Evolutionary conservation across 2,329 filamentous ascomycete genomes (phyloP).

Genomic region (Exophiala alcalophila): DNA sequence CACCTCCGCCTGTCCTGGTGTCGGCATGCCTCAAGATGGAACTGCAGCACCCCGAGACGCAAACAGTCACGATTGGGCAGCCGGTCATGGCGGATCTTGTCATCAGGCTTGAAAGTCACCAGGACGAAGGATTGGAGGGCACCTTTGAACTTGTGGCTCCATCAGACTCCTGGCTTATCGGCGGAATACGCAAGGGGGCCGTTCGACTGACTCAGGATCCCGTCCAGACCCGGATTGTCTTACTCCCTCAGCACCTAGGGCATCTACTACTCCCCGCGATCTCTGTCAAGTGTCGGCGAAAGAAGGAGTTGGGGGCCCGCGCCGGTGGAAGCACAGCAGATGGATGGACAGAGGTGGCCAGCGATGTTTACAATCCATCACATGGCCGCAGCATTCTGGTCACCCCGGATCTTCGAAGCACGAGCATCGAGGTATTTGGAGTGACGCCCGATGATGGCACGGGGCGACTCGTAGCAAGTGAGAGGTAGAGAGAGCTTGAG

Average conservation of each 20-base stretch:
- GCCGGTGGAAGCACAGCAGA: slow-evolving; percentile 28
- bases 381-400: slow-evolving; percentile 74
- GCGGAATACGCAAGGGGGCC: slow-evolving; percentile 68
- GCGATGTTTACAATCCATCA: slow-evolving; percentile 78
- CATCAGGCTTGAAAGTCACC: slow-evolving; percentile 35
- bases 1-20: slow-evolving; percentile 76
- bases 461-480: slow-evolving; percentile 17
- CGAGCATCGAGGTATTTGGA: slow-evolving; percentile 63
- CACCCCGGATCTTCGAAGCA: slow-evolving; percentile 65
- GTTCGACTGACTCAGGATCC: slow-evolving; percentile 38
- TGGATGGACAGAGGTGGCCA: slow-evolving; percentile 48
- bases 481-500: too few species aligned
- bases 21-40: slow-evolving; percentile 62
- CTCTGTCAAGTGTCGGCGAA: slow-evolving; percentile 60
- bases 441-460: slow-evolving; percentile 9
- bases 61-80: slow-evolving; percentile 42
- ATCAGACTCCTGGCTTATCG: slow-evolving; percentile 77
- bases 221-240: slow-evolving; percentile 57
- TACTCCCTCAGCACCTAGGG: slow-evolving; percentile 78
- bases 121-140: slow-evolving; percentile 61
- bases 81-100: slow-evolving; percentile 46
- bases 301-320: too few species aligned
- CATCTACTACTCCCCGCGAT: slow-evolving; percentile 73
- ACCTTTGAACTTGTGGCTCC: slow-evolving; percentile 76
- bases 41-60: slow-evolving; percentile 3